Conservation (phyloP, 1,139 yeast genomes). For the Nakaseomyces glabratus region DNA sequence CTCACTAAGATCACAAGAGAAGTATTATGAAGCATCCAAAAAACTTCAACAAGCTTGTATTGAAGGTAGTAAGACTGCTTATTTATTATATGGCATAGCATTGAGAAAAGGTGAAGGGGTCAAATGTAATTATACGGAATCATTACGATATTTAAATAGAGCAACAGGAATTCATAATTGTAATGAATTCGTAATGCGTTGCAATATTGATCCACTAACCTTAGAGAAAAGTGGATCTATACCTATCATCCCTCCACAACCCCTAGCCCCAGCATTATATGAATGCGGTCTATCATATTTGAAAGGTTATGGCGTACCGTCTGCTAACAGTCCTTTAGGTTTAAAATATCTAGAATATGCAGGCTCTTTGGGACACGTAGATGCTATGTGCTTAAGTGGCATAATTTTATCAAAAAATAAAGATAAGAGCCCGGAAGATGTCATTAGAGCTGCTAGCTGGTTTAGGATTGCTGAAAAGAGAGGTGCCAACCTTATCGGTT, state of each 20-base stretch:
- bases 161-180: conserved; percentile 35
- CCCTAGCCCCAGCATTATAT: conserved; percentile 37
- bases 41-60: conserved; percentile 41
- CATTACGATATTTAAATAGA: conserved; percentile 52
- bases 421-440: conserved; percentile 49
- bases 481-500: conserved; percentile 60
- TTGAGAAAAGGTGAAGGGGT: conserved; percentile 66
- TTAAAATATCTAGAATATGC: conserved; percentile 55
- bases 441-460: conserved; percentile 61
- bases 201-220: conserved; percentile 31
- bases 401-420: conserved; percentile 57
- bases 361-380: conserved; percentile 59
- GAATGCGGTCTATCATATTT: conserved; percentile 57
- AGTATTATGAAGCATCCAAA: conserved; percentile 60
- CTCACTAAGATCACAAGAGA: conserved; percentile 47
- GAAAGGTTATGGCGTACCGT: conserved; percentile 50
- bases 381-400: conserved; percentile 66
- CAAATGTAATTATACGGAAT: conserved; percentile 45
- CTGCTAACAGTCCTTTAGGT: conserved; percentile 48
- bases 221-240: conserved; percentile 19
- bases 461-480: conserved; percentile 55
- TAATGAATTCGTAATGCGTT: conserved; percentile 21
- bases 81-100: conserved; percentile 63
- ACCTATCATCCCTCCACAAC: conserved; percentile 27
- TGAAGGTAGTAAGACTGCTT: conserved; percentile 54